phyloP scores from a whole-genome alignment of 345 rosid species.

The Gossypium herbaceum region DNA sequence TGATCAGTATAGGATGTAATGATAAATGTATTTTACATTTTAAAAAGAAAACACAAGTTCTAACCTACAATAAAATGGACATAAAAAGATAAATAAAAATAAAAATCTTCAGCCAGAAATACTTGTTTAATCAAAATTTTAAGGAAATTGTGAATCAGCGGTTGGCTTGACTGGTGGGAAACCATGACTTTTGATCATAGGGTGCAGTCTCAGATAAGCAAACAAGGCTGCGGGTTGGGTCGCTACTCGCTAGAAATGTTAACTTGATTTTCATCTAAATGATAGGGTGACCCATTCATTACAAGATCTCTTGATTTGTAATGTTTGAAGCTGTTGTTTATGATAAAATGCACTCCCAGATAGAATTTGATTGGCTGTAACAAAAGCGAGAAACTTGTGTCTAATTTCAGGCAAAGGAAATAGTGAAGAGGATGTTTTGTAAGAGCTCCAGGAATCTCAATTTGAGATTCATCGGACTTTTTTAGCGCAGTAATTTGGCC shows the following conservation, averaged over 20 bases:
- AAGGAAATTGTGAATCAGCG: conserved; percentile 62
- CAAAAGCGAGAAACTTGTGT: conserved; percentile 31
- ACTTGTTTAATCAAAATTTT: conserved; percentile 31
- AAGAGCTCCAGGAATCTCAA: conserved; percentile 50
- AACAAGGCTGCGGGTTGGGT: too few relatives aligned
- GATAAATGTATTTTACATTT: too few relatives aligned
- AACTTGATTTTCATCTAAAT: too few relatives aligned
- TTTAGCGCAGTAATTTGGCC: background rate
- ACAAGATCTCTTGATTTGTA: too few relatives aligned
- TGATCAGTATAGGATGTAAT: too few relatives aligned
- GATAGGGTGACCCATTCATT: too few relatives aligned
- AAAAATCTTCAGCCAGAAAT: conserved; percentile 39
- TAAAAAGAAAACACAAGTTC: too few relatives aligned
- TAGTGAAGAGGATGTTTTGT: conserved; percentile 50
- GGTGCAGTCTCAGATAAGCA: conserved; percentile 25
- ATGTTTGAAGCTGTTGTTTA: too few relatives aligned
- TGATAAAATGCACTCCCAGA: too few relatives aligned
- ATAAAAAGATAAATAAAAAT: too few relatives aligned
- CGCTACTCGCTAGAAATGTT: too few relatives aligned
- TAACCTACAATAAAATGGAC: conserved; percentile 20
- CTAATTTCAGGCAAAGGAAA: conserved; percentile 47
- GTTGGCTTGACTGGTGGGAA: conserved; percentile 39
- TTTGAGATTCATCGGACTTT: conserved; percentile 24
- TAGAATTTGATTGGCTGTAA: conserved; percentile 52
- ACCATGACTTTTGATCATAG: conserved; percentile 41